A percentile compares a stretch with the other conserved stretches of the same genome.
These are phyloP conservation scores for Daldinia decipiens DNA, from an alignment of 495 filamentous ascomycete species.

Conservation along the genomic window DNA sequence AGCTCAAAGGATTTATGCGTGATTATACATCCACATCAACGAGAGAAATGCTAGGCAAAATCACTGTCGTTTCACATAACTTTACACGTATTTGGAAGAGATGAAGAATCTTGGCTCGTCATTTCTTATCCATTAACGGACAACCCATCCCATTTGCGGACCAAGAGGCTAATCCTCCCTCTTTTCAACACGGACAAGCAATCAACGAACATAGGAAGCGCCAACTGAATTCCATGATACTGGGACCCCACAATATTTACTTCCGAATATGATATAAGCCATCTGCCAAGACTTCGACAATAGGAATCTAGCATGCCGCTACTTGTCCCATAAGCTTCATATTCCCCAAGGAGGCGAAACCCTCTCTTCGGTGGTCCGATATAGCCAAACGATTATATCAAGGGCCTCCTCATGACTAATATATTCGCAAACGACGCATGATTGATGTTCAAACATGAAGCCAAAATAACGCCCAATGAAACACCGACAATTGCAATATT, in stretches of 20 bases:
- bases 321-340: constrained; percentile 19
- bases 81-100: not conserved
- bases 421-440: constrained; percentile 29
- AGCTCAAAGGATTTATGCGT: not conserved
- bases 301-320: constrained; percentile 36
- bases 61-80: not conserved
- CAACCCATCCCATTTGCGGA: constrained; percentile 12
- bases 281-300: constrained; percentile 18
- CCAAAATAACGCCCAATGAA: constrained; percentile 48
- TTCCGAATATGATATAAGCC: constrained; percentile 28
- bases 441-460: constrained; percentile 36
- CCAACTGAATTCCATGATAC: constrained; percentile 41
- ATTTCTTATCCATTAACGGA: constrained; percentile 38
- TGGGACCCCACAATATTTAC: constrained; percentile 35
- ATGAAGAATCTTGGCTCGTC: constrained; percentile 24
- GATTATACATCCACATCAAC: not conserved
- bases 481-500: constrained; percentile 43
- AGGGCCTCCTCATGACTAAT: constrained; percentile 20
- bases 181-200: constrained; percentile 10
- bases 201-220: constrained; percentile 32
- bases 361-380: constrained; percentile 10
- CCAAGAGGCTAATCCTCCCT: constrained; percentile 9
- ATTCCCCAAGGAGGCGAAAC: constrained; percentile 7
- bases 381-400: constrained; percentile 11
- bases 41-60: not conserved